A percentile compares a stretch with the other conserved stretches of the same genome.
Evolutionary conservation across 768 basidiomycete species (phyloP).

Genomic region (Pleurotus platypus): DNA sequence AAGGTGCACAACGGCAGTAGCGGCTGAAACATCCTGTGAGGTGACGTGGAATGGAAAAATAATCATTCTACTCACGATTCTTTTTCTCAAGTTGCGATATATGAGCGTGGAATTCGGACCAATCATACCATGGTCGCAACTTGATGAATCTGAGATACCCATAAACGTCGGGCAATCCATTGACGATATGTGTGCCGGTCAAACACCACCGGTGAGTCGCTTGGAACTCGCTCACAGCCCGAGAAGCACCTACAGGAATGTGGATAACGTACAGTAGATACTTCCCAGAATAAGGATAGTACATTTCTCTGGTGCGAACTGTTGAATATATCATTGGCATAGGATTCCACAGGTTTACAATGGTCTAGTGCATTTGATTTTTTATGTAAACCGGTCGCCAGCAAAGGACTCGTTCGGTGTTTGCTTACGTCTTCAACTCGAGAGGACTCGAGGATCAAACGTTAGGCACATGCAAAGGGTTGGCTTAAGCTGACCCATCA

Average conservation of each 20-base stretch:
- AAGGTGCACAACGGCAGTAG: constrained; percentile 50
- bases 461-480: too few relatives aligned
- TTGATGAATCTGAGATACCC: constrained; percentile 39
- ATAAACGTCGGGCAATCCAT: constrained; percentile 55
- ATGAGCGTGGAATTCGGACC: constrained; percentile 33
- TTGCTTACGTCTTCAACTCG: too few relatives aligned
- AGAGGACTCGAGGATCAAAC: too few relatives aligned
- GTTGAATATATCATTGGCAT: too few relatives aligned
- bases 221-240: constrained; percentile 50
- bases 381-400: too few relatives aligned
- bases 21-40: constrained; percentile 26
- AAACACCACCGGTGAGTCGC: constrained; percentile 62
- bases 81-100: constrained; percentile 44
- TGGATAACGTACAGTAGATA: too few relatives aligned
- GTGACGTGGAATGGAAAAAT: not conserved
- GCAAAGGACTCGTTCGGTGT: too few relatives aligned
- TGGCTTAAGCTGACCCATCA: too few relatives aligned
- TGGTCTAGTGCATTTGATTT: too few relatives aligned
- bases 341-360: too few relatives aligned
- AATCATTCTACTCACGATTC: constrained; percentile 33
- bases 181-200: constrained; percentile 68
- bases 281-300: too few relatives aligned
- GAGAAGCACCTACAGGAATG: constrained; percentile 52
- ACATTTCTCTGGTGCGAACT: too few relatives aligned
- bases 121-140: constrained; percentile 47